Evolutionary conservation across 2,329 filamentous ascomycete genomes (phyloP), one percentile per base, ranked within the genome.

Genomic region (Didymella sp.): DNA sequence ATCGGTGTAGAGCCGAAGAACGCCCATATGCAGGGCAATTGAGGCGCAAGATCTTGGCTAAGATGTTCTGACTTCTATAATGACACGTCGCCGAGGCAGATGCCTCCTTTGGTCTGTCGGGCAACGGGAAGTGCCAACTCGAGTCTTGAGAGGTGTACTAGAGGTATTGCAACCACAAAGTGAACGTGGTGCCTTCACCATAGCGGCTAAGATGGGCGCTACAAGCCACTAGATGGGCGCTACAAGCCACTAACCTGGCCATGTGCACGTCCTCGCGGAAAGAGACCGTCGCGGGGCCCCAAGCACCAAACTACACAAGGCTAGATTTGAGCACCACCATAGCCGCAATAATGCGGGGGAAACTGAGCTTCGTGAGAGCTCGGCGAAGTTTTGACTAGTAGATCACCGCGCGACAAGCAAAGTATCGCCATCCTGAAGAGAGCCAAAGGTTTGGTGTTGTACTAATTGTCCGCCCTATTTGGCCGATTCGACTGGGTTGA

Each of bases 341-440:
- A 57, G 48, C 48, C 48, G 38, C 49, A 57, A 48, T 57, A 57
- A 48, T 57, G 54, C 49, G 54, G 54, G 54, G 54, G n/a, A 35
- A 19, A 27, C 19, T 37, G 17, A 22, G 3, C 31, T 13, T 44
- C n/a, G 21, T 42, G 35, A 28, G 9, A 42, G 21, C n/a, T 41
- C n/a, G 30, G 17, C 37, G 17, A 33, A 38, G 6, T 8, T 38
- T 24, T 21, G 37, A 52, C 33, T 44, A 30, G 54, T 35, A 37
- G 30, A 40, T 40, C 21, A 25, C 33, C n/a, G 37, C 21, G 11
- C 33, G 22, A 40, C 41, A 15, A 9, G 24, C 17, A 17, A 17
- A 25, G n/a, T 15, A 25, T 44, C 38, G 21, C 12, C 38, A 25
- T 41, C 21, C 38, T 24, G 19, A 24, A 28, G 17, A 25, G 38